A percentile compares a stretch with the other conserved stretches of the same genome.
Evolutionary conservation across 2,329 filamentous ascomycete species (phyloP).

Genomic region (Colletotrichum sojae): DNA sequence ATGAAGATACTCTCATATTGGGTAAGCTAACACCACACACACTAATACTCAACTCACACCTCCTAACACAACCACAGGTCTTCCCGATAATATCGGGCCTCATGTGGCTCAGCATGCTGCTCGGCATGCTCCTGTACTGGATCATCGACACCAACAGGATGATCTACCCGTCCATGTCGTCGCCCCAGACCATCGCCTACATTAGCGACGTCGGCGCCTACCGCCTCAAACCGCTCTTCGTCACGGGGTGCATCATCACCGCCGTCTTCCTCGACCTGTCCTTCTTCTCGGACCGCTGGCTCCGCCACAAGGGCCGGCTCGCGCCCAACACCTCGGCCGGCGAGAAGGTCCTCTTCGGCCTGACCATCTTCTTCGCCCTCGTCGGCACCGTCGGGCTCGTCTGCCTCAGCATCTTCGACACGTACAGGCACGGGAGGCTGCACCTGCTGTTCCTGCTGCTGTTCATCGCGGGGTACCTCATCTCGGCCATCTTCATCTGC

Average conservation of each 20-base stretch:
- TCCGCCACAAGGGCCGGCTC: constrained; percentile 85
- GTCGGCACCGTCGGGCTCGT: constrained; percentile 86
- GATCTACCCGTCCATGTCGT: constrained; percentile 73
- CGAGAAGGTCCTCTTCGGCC: constrained; percentile 74
- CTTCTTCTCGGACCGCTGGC: constrained; percentile 86
- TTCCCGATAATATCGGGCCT: constrained; percentile 78
- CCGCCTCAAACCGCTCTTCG: constrained; percentile 82
- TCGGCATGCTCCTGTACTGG: constrained; percentile 82
- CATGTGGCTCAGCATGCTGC: constrained; percentile 76
- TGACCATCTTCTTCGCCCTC: constrained; percentile 78
- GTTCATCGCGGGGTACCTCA: constrained; percentile 88
- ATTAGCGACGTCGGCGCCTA: constrained; percentile 77
- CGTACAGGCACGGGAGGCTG: constrained; percentile 72
- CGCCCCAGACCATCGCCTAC: constrained; percentile 75
- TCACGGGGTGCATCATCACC: constrained; percentile 78
- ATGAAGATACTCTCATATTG: constrained; percentile 50
- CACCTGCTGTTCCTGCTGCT: constrained; percentile 85
- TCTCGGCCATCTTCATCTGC: constrained; percentile 91
- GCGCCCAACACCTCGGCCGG: constrained; percentile 76
- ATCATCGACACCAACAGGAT: constrained; percentile 66
- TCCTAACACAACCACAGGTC: constrained; percentile 56
- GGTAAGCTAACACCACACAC: constrained; percentile 47
- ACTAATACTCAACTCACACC: neutral
- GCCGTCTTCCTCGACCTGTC: constrained; percentile 85
- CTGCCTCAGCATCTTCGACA: constrained; percentile 88